phyloP scores from a whole-genome alignment of 2,329 filamentous ascomycete genomes.

The Trichoderma citrinoviride region DNA sequence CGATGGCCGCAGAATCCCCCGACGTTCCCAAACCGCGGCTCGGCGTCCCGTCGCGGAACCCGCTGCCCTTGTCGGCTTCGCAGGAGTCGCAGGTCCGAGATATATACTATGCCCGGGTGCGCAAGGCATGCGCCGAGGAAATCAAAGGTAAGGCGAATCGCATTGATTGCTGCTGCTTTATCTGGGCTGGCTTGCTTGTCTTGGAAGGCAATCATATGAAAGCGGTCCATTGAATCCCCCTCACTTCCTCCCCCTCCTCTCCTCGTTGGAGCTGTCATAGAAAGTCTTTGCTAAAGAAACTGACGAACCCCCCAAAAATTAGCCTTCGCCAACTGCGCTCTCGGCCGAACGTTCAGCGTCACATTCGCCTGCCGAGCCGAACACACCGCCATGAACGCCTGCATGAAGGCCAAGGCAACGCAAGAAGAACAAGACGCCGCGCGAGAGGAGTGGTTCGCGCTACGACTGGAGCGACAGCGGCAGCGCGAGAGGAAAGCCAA shows the following conservation, averaged over 20 bases:
- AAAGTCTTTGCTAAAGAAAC: background rate
- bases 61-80: constrained; percentile 75
- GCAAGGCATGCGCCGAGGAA: constrained; percentile 70
- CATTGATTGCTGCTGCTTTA: background rate
- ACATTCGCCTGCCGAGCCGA: constrained; percentile 80
- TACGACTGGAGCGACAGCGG: constrained; percentile 65
- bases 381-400: constrained; percentile 85
- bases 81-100: constrained; percentile 82
- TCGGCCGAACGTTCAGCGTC: constrained; percentile 80
- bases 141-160: constrained; percentile 61
- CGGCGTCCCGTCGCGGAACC: constrained; percentile 65
- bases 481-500: constrained; percentile 63
- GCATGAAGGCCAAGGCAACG: constrained; percentile 86
- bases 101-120: constrained; percentile 76
- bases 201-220: background rate
- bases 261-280: background rate
- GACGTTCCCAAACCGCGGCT: constrained; percentile 35
- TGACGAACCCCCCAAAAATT: constrained; percentile 6
- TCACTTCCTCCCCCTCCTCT: too few relatives aligned
- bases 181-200: background rate
- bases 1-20: constrained; percentile 37
- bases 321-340: constrained; percentile 92
- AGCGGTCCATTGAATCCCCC: constrained; percentile 6
- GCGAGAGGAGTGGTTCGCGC: constrained; percentile 88
- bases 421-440: constrained; percentile 82